A percentile compares a stretch with the other conserved stretches of the same genome.
These are phyloP conservation scores for Phaeosphaeria sp. DNA, from an alignment of 2,329 filamentous ascomycete species.

Conservation along the genomic window DNA sequence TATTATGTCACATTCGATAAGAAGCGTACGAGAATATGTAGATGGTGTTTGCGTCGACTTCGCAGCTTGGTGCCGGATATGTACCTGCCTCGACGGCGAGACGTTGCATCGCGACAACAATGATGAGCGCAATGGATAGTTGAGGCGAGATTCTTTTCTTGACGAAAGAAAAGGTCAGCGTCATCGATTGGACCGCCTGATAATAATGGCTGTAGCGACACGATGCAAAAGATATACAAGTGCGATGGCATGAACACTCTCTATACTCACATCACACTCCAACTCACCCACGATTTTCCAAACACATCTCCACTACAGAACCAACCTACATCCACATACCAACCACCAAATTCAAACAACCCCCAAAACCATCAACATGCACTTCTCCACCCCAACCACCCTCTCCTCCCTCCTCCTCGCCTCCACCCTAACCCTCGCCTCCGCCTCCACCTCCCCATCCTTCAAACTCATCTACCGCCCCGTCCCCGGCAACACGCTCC, in stretches of 20 bases:
- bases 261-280: too few species aligned
- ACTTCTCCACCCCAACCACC: background rate
- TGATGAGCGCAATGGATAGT: too few species aligned
- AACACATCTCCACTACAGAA: too few species aligned
- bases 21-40: too few species aligned
- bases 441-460: background rate
- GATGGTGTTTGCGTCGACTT: background rate
- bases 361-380: background rate
- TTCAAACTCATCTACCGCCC: background rate
- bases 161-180: too few species aligned
- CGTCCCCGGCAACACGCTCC: background rate
- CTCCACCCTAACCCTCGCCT: background rate
- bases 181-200: too few species aligned
- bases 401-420: background rate
- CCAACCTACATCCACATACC: background rate
- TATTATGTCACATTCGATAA: background rate
- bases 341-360: background rate
- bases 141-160: too few species aligned
- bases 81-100: background rate
- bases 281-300: too few species aligned
- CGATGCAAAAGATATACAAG: too few species aligned
- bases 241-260: too few species aligned
- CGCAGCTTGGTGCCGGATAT: background rate
- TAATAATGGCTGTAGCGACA: too few species aligned
- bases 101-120: background rate